A percentile compares a stretch with the other conserved stretches of the same genome.
Evolutionary conservation across 1,284 basidiomycete genomes (phyloP).

Genomic region (Ganoderma lingzhi): DNA sequence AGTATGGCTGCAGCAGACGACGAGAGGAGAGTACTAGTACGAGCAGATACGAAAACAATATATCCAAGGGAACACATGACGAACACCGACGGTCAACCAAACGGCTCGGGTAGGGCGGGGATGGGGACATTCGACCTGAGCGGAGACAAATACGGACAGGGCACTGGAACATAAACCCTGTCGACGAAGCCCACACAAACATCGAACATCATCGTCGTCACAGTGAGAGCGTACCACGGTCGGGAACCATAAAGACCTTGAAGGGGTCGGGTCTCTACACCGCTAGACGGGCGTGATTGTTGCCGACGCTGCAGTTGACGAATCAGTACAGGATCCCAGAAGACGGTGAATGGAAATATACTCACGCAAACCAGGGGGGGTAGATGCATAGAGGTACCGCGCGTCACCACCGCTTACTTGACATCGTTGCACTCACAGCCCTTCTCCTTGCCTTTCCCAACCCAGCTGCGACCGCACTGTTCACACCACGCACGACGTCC

Average conservation of each 20-base stretch:
- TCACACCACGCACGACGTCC: conserved; percentile 76
- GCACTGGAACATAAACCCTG: conserved; percentile 17
- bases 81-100: conserved; percentile 23
- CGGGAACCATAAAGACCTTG: conserved; percentile 26
- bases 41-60: neutral
- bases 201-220: conserved; percentile 40
- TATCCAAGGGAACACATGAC: conserved; percentile 17
- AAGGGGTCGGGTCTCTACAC: conserved; percentile 32
- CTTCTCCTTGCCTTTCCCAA: conserved; percentile 62
- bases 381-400: conserved; percentile 17
- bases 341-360: conserved; percentile 16
- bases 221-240: conserved; percentile 36
- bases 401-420: conserved; percentile 54
- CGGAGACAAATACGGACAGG: conserved; percentile 17
- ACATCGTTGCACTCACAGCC: conserved; percentile 72
- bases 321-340: conserved; percentile 4
- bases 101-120: conserved; percentile 22
- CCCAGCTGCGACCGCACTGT: conserved; percentile 73
- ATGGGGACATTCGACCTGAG: conserved; percentile 25
- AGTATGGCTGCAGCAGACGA: conserved; percentile 5
- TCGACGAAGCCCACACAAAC: conserved; percentile 19
- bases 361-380: conserved; percentile 40
- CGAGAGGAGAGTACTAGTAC: conserved; percentile 10
- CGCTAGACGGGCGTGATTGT: conserved; percentile 45
- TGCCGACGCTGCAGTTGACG: conserved; percentile 35